phyloP scores from a whole-genome alignment of 1,284 basidiomycete genomes.

The Boletellus deceptivus region DNA sequence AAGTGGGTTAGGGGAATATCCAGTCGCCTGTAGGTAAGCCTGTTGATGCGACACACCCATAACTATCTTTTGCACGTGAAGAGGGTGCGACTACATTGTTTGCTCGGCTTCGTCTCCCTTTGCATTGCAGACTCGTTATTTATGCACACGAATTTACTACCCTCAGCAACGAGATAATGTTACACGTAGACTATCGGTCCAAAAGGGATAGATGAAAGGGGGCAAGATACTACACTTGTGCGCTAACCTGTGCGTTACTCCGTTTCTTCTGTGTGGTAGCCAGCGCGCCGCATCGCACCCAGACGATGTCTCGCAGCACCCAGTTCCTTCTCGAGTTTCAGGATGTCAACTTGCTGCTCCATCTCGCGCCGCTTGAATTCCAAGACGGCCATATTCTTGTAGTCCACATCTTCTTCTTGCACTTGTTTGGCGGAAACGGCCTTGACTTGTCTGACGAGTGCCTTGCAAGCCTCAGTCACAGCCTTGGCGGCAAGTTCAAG shows the following conservation, averaged over 20 bases:
- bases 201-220: not conserved
- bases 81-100: not conserved
- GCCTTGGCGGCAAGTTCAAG: slow-evolving; percentile 97
- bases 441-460: slow-evolving; percentile 96
- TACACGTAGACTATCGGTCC: slow-evolving; percentile 25
- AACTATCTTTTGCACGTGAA: not conserved
- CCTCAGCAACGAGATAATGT: slow-evolving; percentile 13
- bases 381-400: slow-evolving; percentile 87
- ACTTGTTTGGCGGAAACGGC: slow-evolving; percentile 83
- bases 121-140: not conserved
- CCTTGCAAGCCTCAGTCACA: slow-evolving; percentile 98
- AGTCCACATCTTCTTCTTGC: slow-evolving; percentile 85
- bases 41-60: not conserved
- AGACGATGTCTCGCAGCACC: slow-evolving; percentile 83
- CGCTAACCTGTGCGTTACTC: slow-evolving; percentile 40
- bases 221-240: not conserved
- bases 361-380: slow-evolving; percentile 98
- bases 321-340: slow-evolving; percentile 95
- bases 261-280: slow-evolving; percentile 82
- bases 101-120: not conserved
- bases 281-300: slow-evolving; percentile 88
- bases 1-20: not conserved
- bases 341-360: slow-evolving; percentile 98
- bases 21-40: not conserved
- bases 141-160: not conserved